Evolutionary conservation across 163 green algal species (phyloP).

Genomic region (Scenedesmus sp.): DNA sequence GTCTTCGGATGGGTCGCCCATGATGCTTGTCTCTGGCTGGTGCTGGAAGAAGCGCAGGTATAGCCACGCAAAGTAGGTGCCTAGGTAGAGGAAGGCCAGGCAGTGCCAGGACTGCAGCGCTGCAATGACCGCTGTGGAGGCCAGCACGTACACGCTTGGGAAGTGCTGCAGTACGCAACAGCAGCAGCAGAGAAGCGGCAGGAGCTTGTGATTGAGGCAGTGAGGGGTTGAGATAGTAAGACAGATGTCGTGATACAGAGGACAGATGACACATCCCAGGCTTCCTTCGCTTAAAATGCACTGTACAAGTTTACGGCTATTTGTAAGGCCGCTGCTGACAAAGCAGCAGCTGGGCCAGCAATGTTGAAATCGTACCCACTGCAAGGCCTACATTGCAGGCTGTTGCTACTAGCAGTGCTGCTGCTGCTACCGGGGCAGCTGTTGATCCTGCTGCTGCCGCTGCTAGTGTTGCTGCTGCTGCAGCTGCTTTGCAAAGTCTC

Average conservation of each 20-base stretch:
- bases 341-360: not conserved
- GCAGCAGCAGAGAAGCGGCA: not conserved
- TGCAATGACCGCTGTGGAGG: conserved; percentile 36
- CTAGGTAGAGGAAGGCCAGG: conserved; percentile 65
- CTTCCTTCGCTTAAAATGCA: no score
- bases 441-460: not conserved
- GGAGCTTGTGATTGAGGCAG: not conserved
- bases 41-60: conserved; percentile 91
- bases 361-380: no score
- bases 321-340: not conserved
- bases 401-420: not conserved
- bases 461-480: not conserved
- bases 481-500: not conserved
- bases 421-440: not conserved
- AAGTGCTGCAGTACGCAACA: conserved; percentile 71
- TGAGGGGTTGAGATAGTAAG: not conserved
- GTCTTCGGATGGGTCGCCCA: conserved; percentile 76
- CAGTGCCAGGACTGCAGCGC: conserved; percentile 27
- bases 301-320: not conserved
- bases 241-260: not conserved
- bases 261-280: not conserved
- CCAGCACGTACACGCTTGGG: conserved; percentile 71
- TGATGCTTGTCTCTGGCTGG: conserved; percentile 65
- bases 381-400: not conserved
- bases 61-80: conserved; percentile 81